Evolutionary conservation across 257 asterid species (phyloP).

Genomic region (Mitragyna speciosa): DNA sequence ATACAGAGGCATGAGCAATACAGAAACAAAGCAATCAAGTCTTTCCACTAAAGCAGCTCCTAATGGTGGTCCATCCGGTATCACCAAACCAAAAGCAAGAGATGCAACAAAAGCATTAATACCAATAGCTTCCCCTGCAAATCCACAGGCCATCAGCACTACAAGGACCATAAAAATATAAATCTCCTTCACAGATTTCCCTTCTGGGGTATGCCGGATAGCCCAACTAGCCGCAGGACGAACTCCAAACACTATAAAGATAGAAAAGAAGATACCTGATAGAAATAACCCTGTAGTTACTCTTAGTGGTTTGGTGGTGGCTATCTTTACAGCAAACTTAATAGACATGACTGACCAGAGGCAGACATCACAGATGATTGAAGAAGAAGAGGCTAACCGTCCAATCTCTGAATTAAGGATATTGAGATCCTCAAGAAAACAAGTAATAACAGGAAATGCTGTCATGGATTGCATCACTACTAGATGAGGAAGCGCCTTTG

Average conservation of each 20-base stretch:
- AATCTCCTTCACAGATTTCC: slow-evolving; percentile 51
- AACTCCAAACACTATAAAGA: slow-evolving; percentile 34
- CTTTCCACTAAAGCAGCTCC: slow-evolving; percentile 61
- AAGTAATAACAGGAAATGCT: slow-evolving; percentile 60
- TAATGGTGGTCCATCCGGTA: slow-evolving; percentile 69
- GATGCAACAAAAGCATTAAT: slow-evolving; percentile 49
- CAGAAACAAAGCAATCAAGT: slow-evolving; percentile 60
- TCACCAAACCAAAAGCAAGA: slow-evolving; percentile 50
- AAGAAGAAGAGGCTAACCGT: slow-evolving; percentile 63
- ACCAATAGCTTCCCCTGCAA: slow-evolving; percentile 56
- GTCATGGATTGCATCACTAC: slow-evolving; percentile 56
- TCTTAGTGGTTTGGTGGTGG: slow-evolving; percentile 29
- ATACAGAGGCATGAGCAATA: slow-evolving; percentile 54
- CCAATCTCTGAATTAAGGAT: slow-evolving; percentile 70
- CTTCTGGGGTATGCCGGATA: slow-evolving; percentile 51
- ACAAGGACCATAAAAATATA: slow-evolving; percentile 39
- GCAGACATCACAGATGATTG: slow-evolving; percentile 55
- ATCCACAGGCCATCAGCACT: slow-evolving; percentile 39
- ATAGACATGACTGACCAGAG: slow-evolving; percentile 43
- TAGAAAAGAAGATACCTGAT: slow-evolving; percentile 32
- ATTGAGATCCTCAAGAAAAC: slow-evolving; percentile 66
- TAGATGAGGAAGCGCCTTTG: slow-evolving; percentile 38
- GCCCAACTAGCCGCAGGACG: slow-evolving; percentile 71
- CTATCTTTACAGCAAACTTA: slow-evolving; percentile 33
- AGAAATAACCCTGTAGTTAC: slow-evolving; percentile 34